Evolutionary conservation across 2,329 filamentous ascomycete genomes (phyloP).

Genomic region (Ophiostoma australiae): DNA sequence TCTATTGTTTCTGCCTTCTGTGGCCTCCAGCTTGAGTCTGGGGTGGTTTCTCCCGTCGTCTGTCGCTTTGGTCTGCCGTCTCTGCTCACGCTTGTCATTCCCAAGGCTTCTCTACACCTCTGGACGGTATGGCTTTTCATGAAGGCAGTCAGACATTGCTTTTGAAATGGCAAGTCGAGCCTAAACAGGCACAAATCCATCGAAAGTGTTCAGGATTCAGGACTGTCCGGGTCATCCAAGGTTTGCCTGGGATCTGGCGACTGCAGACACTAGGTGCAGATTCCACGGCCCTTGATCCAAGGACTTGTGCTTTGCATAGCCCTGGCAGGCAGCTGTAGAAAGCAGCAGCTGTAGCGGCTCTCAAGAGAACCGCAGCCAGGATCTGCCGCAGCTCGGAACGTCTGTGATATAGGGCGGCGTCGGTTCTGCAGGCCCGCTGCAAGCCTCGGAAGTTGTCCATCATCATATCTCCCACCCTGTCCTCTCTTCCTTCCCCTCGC

Average conservation of each 20-base stretch:
- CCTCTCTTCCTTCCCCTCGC: background rate
- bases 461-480: background rate
- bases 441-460: background rate
- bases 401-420: background rate
- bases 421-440: background rate
- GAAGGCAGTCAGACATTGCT: background rate
- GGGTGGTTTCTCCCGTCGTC: background rate
- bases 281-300: background rate
- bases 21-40: background rate
- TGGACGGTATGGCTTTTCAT: background rate
- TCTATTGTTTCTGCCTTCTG: background rate
- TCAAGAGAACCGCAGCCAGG: background rate
- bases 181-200: background rate
- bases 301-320: background rate
- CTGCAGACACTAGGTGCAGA: background rate
- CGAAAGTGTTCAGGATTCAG: background rate
- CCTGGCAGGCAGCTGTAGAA: background rate
- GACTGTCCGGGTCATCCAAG: background rate
- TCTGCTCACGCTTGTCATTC: slow-evolving; percentile 4
- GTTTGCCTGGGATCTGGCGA: background rate
- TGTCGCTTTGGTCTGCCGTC: background rate
- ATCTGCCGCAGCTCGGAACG: slow-evolving; percentile 3
- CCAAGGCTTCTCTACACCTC: background rate
- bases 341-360: background rate
- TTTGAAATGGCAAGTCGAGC: slow-evolving; percentile 11